A percentile compares a stretch with the other conserved stretches of the same genome.
Conservation (phyloP, 345 rosid genomes). For the Sonneratia caseolaris region DNA sequence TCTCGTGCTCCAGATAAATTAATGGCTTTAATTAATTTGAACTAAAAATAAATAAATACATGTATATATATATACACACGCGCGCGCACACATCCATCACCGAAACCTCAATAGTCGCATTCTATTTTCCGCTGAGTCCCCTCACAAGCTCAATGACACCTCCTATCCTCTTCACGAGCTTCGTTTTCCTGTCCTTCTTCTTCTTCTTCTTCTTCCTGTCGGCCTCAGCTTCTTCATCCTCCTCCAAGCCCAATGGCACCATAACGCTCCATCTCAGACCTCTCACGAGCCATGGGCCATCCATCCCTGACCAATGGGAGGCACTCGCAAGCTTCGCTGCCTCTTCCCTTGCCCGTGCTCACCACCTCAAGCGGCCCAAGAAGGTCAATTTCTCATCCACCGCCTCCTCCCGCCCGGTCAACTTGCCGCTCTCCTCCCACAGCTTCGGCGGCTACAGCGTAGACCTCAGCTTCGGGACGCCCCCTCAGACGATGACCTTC, state of each 20-base stretch:
- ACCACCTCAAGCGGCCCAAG: constrained; percentile 33
- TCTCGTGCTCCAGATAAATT: too few relatives aligned
- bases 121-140: not conserved
- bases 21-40: too few relatives aligned
- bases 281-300: constrained; percentile 15
- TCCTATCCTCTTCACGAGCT: constrained; percentile 18
- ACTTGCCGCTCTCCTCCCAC: constrained; percentile 43
- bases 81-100: constrained; percentile 3
- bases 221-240: constrained; percentile 5
- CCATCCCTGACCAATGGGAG: constrained; percentile 26
- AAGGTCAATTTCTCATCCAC: constrained; percentile 9
- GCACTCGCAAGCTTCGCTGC: constrained; percentile 41
- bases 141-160: constrained; percentile 10
- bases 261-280: constrained; percentile 26
- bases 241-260: constrained; percentile 6
- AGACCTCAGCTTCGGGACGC: constrained; percentile 73
- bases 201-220: constrained; percentile 13
- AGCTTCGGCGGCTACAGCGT: constrained; percentile 79
- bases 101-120: not conserved
- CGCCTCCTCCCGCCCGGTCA: constrained; percentile 14
- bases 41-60: too few relatives aligned
- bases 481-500: constrained; percentile 52
- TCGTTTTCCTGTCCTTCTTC: constrained; percentile 22
- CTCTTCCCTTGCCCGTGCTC: constrained; percentile 55
- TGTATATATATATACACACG: too few relatives aligned